phyloP scores from a whole-genome alignment of 208 protist species.

The Leishmania turanica region DNA sequence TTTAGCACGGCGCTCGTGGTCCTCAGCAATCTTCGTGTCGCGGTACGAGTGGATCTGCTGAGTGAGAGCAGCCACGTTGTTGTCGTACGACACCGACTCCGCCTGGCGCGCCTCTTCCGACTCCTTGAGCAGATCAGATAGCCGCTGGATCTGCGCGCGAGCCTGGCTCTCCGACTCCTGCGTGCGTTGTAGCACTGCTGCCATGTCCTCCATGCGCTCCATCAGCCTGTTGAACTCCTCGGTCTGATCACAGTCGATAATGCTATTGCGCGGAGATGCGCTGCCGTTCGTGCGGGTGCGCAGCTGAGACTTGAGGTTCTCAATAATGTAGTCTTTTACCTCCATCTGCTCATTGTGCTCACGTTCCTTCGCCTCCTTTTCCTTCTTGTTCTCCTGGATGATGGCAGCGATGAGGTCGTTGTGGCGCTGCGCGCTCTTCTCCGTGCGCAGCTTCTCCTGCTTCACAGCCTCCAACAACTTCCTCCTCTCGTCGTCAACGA shows the following conservation, averaged over 20 bases:
- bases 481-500: slow-evolving; percentile 55
- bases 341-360: slow-evolving; percentile 81
- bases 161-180: slow-evolving; percentile 73
- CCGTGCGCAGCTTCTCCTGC: slow-evolving; percentile 57
- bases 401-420: slow-evolving; percentile 86
- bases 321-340: slow-evolving; percentile 81
- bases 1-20: slow-evolving; percentile 56
- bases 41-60: slow-evolving; percentile 67
- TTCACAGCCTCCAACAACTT: slow-evolving; percentile 64
- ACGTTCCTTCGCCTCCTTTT: slow-evolving; percentile 86
- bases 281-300: slow-evolving; percentile 49
- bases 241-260: slow-evolving; percentile 45
- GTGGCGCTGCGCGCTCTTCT: slow-evolving; percentile 66
- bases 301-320: slow-evolving; percentile 72
- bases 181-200: slow-evolving; percentile 63
- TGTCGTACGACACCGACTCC: slow-evolving; percentile 72
- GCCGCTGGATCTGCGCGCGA: slow-evolving; percentile 53
- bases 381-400: slow-evolving; percentile 83
- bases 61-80: slow-evolving; percentile 60
- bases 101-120: slow-evolving; percentile 71
- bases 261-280: slow-evolving; percentile 31
- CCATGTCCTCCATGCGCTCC: slow-evolving; percentile 83
- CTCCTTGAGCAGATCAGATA: slow-evolving; percentile 64
- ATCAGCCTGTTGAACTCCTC: slow-evolving; percentile 74
- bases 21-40: slow-evolving; percentile 68